Conservation (phyloP, 148 eudicot species). For the Amaranthus hypochondriacus region DNA sequence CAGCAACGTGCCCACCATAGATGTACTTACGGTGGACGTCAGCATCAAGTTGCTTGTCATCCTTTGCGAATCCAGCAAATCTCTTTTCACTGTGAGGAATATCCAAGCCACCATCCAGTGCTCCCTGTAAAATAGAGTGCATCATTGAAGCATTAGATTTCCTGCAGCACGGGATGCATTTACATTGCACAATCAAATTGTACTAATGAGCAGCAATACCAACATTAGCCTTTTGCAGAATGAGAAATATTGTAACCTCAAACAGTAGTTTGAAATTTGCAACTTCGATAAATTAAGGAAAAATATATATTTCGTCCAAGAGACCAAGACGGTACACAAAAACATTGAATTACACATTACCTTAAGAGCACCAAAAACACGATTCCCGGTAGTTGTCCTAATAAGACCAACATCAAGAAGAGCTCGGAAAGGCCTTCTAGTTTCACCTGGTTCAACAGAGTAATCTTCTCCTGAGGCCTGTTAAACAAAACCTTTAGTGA, state of each 20-base stretch:
- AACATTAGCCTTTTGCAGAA: too few relatives aligned
- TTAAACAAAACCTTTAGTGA: neutral
- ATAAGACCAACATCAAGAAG: constrained; percentile 85
- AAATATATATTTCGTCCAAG: neutral
- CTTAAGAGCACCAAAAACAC: constrained; percentile 90
- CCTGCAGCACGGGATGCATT: neutral
- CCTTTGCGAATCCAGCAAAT: constrained; percentile 73
- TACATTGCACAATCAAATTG: too few relatives aligned
- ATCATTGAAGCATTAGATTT: neutral
- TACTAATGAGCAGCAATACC: too few relatives aligned
- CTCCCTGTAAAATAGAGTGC: constrained; percentile 41
- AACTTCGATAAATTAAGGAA: neutral
- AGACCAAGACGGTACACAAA: neutral
- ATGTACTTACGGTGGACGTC: constrained; percentile 72
- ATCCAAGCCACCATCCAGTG: constrained; percentile 78
- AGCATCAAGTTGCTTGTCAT: constrained; percentile 61
- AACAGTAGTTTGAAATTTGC: too few relatives aligned
- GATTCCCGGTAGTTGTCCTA: constrained; percentile 78
- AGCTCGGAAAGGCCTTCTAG: constrained; percentile 85
- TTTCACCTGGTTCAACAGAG: constrained; percentile 74
- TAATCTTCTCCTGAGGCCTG: constrained; percentile 85
- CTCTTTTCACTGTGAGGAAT: constrained; percentile 86
- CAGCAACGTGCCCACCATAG: constrained; percentile 78
- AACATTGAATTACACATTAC: constrained; percentile 21
- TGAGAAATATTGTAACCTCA: too few relatives aligned